A percentile compares a stretch with the other conserved stretches of the same genome.
These are phyloP conservation scores for Parietaria judaica DNA, from an alignment of 306 rosid genomes.

Conservation along the genomic window DNA sequence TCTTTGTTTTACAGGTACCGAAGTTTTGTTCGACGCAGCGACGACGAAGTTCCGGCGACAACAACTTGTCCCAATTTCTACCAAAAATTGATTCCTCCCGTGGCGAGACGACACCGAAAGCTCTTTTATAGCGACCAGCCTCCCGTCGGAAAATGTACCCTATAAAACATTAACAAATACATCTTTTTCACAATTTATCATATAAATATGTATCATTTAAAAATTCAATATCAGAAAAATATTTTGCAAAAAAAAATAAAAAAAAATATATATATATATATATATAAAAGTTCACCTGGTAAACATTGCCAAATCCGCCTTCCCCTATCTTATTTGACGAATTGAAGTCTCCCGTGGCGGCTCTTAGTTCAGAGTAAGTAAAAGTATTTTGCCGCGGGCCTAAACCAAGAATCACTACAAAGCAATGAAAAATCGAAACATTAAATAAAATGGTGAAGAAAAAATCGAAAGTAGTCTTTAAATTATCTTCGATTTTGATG, in stretches of 20 bases:
- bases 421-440: neutral
- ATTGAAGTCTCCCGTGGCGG: slow-evolving; percentile 23
- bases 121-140: slow-evolving; percentile 25
- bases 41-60: slow-evolving; percentile 19
- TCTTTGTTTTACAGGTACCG: slow-evolving; percentile 27
- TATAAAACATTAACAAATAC: slow-evolving; percentile 2
- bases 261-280: no score
- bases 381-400: slow-evolving; percentile 18
- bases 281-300: slow-evolving; percentile 10
- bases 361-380: slow-evolving; percentile 22
- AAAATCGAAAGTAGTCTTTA: neutral
- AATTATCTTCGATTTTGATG: neutral
- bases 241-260: neutral
- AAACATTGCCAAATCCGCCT: slow-evolving; percentile 31
- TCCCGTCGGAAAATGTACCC: slow-evolving; percentile 33
- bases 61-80: slow-evolving; percentile 28
- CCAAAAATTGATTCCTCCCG: slow-evolving; percentile 25
- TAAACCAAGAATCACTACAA: slow-evolving; percentile 18
- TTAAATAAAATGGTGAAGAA: neutral
- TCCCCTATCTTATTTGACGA: slow-evolving; percentile 25
- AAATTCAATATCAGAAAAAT: neutral
- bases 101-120: slow-evolving; percentile 27
- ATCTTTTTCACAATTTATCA: neutral
- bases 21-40: slow-evolving; percentile 27
- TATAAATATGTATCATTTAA: neutral